Evolutionary conservation across 441 rosid species (phyloP).

Genomic region (Mallotus repandus): DNA sequence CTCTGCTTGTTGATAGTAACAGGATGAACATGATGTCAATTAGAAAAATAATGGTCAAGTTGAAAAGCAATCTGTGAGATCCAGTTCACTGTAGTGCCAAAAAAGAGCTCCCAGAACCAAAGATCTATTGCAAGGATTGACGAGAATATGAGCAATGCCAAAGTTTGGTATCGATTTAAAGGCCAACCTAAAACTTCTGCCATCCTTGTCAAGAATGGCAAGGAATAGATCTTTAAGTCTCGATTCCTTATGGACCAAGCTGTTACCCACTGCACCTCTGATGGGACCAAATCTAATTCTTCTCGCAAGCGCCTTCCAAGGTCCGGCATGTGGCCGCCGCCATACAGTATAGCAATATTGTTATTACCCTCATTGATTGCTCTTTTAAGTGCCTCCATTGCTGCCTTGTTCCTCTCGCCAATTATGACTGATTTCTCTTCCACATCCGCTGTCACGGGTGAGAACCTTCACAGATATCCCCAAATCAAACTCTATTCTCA

Average conservation of each 20-base stretch:
- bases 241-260: constrained; percentile 88
- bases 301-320: constrained; percentile 72
- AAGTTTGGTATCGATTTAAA: constrained; percentile 80
- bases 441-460: constrained; percentile 61
- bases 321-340: constrained; percentile 98
- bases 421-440: constrained; percentile 84
- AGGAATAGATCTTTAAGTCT: constrained; percentile 41
- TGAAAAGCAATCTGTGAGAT: constrained; percentile 47
- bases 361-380: constrained; percentile 70
- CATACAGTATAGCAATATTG: constrained; percentile 76
- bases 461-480: constrained; percentile 49
- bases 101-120: constrained; percentile 85
- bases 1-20: background rate
- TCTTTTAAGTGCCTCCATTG: constrained; percentile 58
- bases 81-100: constrained; percentile 53
- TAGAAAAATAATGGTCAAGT: constrained; percentile 38
- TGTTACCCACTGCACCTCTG: constrained; percentile 72
- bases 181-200: constrained; percentile 86
- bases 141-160: constrained; percentile 75
- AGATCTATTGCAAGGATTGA: constrained; percentile 78
- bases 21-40: constrained; percentile 22
- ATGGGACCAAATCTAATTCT: constrained; percentile 69
- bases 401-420: constrained; percentile 88
- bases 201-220: constrained; percentile 60
- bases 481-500: background rate